Evolutionary conservation across 2,329 filamentous ascomycete genomes (phyloP), one percentile per base, ranked within the genome.

Genomic region (Trichoderma asperellum): DNA sequence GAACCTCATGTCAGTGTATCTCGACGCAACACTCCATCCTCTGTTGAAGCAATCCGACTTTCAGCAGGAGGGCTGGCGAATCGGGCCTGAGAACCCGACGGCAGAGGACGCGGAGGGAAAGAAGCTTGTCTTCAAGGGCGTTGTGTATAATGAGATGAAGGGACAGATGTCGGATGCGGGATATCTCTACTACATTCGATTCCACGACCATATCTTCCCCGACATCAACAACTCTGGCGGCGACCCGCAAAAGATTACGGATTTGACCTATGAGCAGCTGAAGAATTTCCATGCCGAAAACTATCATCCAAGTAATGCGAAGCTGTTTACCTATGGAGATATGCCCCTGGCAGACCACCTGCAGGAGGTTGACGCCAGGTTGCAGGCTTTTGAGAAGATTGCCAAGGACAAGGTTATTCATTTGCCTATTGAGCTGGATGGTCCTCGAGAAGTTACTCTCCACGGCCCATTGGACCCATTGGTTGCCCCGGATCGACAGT

Each of bases 61-160:
- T 75, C 91, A 92, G 11, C 96, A 99, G 79, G 96, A 99, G 81
- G 96, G 96, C 62, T 99, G 96, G 96, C 89, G 96, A 60, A 89
- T 99, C 72, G 96, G 96, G 0, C 96, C 96, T 0, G 94, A 97
- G 81, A 96, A 98, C 77, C 93, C 91, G 1, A 83, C 87, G 62
- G 86, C 90, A 1, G 85, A 79, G 71, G 77, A 79, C 11, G 83
- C 78, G 75, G 85, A 89, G 68, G 87, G 89, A 76, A 88, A 89
- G 78, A 89, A 88, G 72, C 82, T 97, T 52, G 92, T 97, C 0
- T 98, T 98, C 85, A 98, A 98, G 82, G 95, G 95, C 32, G 96
- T 98, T 1, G 95, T 98, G 0, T 98, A 98, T 83, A 99, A 99
- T 76, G 96, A 99, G 83, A 99, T 99, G 96, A 99, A 99, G 82